phyloP scores from a whole-genome alignment of 306 rosid species.

The Herpetospermum pedunculosum region DNA sequence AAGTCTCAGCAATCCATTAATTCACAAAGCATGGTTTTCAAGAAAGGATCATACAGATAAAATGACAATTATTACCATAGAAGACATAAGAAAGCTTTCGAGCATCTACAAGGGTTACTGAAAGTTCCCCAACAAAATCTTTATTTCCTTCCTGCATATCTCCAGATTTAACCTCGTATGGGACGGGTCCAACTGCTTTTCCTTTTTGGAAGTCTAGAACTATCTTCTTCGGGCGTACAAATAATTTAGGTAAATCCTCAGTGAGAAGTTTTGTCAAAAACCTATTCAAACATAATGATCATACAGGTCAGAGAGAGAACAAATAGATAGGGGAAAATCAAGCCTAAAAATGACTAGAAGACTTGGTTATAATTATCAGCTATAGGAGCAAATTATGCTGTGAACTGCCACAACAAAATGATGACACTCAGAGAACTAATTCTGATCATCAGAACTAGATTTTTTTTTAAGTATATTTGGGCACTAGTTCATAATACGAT shows the following conservation, averaged over 20 bases:
- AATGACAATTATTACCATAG: constrained; percentile 44
- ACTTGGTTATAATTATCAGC: not conserved
- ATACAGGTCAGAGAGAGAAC: constrained; percentile 12
- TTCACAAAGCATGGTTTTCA: not conserved
- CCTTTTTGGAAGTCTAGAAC: constrained; percentile 90
- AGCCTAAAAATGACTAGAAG: not conserved
- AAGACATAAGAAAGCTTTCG: constrained; percentile 76
- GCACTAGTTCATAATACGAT: not conserved
- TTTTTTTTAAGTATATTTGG: not conserved
- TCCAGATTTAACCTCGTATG: constrained; percentile 55
- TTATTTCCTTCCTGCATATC: constrained; percentile 83
- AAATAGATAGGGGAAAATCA: not conserved
- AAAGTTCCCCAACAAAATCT: constrained; percentile 89
- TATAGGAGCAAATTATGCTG: not conserved
- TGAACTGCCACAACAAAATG: not conserved
- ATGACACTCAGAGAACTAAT: not conserved
- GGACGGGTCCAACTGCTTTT: constrained; percentile 85
- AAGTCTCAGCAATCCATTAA: not conserved
- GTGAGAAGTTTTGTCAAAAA: constrained; percentile 95
- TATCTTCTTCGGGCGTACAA: constrained; percentile 97
- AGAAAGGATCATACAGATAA: not conserved
- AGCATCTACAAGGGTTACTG: constrained; percentile 92
- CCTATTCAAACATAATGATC: constrained; percentile 33
- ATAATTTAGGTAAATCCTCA: constrained; percentile 75
- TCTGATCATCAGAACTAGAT: not conserved